Conservation (phyloP, 805 yeast species). For the Saturnispora besseyi region DNA sequence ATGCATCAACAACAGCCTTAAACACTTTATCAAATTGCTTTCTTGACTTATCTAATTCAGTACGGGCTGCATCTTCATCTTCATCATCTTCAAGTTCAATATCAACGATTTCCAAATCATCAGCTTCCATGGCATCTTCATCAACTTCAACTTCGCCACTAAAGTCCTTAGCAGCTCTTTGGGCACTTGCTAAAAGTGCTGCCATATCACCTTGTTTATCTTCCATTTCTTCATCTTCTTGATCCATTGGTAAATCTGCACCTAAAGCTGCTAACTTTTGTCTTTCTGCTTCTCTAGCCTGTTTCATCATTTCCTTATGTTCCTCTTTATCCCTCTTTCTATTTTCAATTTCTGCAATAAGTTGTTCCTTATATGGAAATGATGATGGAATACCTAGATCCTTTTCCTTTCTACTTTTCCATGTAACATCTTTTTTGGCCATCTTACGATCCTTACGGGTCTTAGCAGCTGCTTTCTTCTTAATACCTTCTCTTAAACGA, state of each 20-base stretch:
- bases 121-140: conserved; percentile 36
- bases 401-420: conserved; percentile 78
- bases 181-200: conserved; percentile 86
- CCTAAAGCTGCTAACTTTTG: not conserved
- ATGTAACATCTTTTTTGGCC: conserved; percentile 84
- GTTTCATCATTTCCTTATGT: conserved; percentile 41
- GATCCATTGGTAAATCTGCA: conserved; percentile 28
- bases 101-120: conserved; percentile 41
- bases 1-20: conserved; percentile 83
- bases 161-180: conserved; percentile 71
- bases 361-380: conserved; percentile 87
- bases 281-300: conserved; percentile 35
- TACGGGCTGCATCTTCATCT: conserved; percentile 25
- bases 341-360: conserved; percentile 64
- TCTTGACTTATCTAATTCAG: conserved; percentile 63
- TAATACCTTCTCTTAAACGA: conserved; percentile 91
- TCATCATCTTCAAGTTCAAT: conserved; percentile 33
- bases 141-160: conserved; percentile 43
- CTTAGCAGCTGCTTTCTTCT: conserved; percentile 91
- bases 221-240: conserved; percentile 29
- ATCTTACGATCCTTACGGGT: conserved; percentile 73
- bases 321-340: conserved; percentile 47
- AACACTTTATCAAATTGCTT: conserved; percentile 91
- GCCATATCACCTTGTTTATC: conserved; percentile 46
- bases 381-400: conserved; percentile 93